Evolutionary conservation across 192 early-diverging fungal genomes (phyloP).

Genomic region (Thamnidium elegans): DNA sequence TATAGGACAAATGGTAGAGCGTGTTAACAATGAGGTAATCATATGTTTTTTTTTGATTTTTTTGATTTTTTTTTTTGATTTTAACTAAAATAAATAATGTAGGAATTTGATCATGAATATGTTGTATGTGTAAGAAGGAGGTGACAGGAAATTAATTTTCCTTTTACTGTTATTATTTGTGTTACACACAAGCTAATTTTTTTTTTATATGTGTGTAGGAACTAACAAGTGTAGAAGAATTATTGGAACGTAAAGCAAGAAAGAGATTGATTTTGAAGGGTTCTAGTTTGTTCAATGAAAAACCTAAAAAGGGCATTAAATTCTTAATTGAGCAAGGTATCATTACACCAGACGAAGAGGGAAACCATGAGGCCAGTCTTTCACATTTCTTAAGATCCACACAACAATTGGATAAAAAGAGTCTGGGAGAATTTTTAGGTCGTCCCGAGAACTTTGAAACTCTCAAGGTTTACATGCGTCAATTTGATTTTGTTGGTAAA

Average conservation of each 20-base stretch:
- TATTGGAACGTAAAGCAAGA: slow-evolving; percentile 55
- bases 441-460: slow-evolving; percentile 82
- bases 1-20: slow-evolving; percentile 66
- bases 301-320: slow-evolving; percentile 79
- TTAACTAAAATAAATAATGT: too few relatives aligned
- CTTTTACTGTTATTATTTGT: not conserved
- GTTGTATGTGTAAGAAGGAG: slow-evolving; percentile 20
- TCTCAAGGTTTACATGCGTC: slow-evolving; percentile 77
- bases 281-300: slow-evolving; percentile 80
- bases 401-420: slow-evolving; percentile 81
- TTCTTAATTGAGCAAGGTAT: slow-evolving; percentile 57
- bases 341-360: slow-evolving; percentile 39
- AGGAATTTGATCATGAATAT: slow-evolving; percentile 25
- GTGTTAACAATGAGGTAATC: slow-evolving; percentile 44
- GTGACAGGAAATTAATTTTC: not conserved
- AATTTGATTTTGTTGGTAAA: slow-evolving; percentile 89
- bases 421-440: slow-evolving; percentile 87
- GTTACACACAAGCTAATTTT: not conserved
- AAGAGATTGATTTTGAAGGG: slow-evolving; percentile 82
- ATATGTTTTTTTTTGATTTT: not conserved
- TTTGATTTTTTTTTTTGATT: not conserved
- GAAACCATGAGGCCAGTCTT: slow-evolving; percentile 53
- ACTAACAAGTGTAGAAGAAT: slow-evolving; percentile 8
- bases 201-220: slow-evolving; percentile 7
- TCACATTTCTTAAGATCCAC: slow-evolving; percentile 78